A percentile compares a stretch with the other conserved stretches of the same genome.
Evolutionary conservation across 176 grass and related monocot genomes (phyloP).

Genomic region (Hordeum vulgare): DNA sequence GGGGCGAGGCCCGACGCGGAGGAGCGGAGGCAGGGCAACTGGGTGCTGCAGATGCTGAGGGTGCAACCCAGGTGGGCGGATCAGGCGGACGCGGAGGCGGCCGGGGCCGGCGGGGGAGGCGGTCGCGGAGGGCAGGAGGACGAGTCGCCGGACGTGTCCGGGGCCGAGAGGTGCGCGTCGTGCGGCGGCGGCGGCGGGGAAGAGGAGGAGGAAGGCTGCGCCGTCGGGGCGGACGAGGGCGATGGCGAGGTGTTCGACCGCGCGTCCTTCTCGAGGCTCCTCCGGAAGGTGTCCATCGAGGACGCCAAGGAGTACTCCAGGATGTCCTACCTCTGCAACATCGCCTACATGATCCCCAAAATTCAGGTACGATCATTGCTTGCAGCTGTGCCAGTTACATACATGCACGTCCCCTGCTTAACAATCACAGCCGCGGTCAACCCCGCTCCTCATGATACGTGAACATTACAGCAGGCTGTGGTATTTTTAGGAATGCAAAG

Average conservation of each 20-base stretch:
- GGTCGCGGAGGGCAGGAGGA: background rate
- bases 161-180: constrained; percentile 18
- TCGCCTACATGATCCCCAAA: constrained; percentile 64
- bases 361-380: constrained; percentile 51
- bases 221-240: constrained; percentile 8
- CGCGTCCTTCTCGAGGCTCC: constrained; percentile 63
- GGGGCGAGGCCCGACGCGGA: background rate
- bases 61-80: constrained; percentile 55
- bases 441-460: background rate
- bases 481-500: background rate
- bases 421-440: background rate
- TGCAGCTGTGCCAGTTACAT: background rate
- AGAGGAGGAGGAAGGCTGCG: constrained; percentile 29
- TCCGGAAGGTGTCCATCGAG: constrained; percentile 53
- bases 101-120: background rate
- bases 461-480: background rate
- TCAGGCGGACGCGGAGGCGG: constrained; percentile 31
- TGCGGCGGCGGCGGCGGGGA: constrained; percentile 28
- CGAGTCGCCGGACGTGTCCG: background rate
- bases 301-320: constrained; percentile 58
- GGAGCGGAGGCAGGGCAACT: constrained; percentile 51
- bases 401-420: no score
- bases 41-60: constrained; percentile 86
- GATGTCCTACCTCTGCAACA: constrained; percentile 77
- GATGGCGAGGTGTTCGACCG: constrained; percentile 49